Evolutionary conservation across 139 green algal species (phyloP), one percentile per base, ranked within the genome.

Genomic region (Chlorella sp.): DNA sequence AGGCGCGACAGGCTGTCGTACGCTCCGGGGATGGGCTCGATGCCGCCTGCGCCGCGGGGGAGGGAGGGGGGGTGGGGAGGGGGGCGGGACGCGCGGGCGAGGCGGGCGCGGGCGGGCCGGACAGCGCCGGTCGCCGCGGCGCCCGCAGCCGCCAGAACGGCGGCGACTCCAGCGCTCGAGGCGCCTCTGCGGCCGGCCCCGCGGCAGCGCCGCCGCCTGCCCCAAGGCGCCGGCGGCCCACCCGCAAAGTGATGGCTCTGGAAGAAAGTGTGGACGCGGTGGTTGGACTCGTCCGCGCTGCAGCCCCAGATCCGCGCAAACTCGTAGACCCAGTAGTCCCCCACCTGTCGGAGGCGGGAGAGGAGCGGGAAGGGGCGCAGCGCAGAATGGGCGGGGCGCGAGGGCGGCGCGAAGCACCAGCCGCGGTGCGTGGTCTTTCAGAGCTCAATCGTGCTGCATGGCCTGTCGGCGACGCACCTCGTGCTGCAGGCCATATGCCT

Each of bases 251-350:
- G 89, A 9, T 82, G 58, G 23, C 90, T 97, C 45, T 93, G 74
- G 77, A 98, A 98, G 75, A 98, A 98, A n/a, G 93, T 84, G 80
- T 98, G 93, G 55, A 98, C 94, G 6, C 90, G 92, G 38, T 95
- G 73, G 79, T 95, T 97, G 31, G 88, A 92, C 31, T 84, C 75
- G 21, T 96, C 94, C 72, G 91, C 87, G n/a, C 74, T 79, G 80
- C 94, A 98, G 2, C 84, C 60, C 94, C 94, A 98, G 31, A 97
- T 86, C 93, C 97, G 87, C 66, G 90, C 93, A 88, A 97, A 98
- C 74, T 97, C 90, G 55, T 98, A 98, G 3, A 95, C 81, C 46
- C 77, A 87, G 88, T 96, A 98, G 82, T 98, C 91, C 1, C 71
- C 33, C 3, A 97, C n/a, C n/a, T n/a, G n/a, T n/a, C n/a, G n/a